Evolutionary conservation across 2,329 filamentous ascomycete genomes (phyloP), one percentile per base, ranked within the genome.

Genomic region (Colletotrichum tamarilloi): DNA sequence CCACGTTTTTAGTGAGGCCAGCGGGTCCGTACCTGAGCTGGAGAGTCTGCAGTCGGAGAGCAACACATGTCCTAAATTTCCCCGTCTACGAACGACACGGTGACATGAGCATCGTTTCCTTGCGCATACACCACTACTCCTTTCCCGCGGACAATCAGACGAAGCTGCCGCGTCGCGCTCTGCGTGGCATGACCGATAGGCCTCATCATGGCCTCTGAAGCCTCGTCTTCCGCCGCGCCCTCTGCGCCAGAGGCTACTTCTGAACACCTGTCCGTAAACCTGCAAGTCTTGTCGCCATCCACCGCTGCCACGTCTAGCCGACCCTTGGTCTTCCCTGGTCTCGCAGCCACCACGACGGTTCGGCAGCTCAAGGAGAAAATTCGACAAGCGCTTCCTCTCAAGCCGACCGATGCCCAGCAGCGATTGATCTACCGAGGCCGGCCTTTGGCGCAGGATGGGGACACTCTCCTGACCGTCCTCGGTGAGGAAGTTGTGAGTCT

Each of bases 351-450:
- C 1, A 90, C 87, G 2, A 91, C 89, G 0, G 83, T 92, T 60
- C 85, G 85, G 68, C 83, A 90, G 79, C 81, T 92, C 42, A 92
- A 92, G 78, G 86, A 87, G 56, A 88, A 83, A 78, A 90, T 92
- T 71, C 87, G 89, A 38, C 84, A 89, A 76, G 78, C 80, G 4
- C 78, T 92, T 55, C 81, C 84, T 28, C 79, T 86, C 57, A 87
- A 85, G 64, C 89, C 90, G 4, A 76, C 84, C 19, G 85, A 90
- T 73, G 85, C 89, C 42, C 84, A 87, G 42, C 89, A 92, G 78
- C 85, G 90, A 55, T 81, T 92, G 72, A 92, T 92, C 49, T 87
- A 92, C 77, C 85, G 88, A 55, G 91, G 91, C 1, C 87, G 89
- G 46, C 84, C 90, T 59, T 81, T 92, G 60, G 79, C 84, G 35